These are phyloP conservation scores for Cystobasidium onofrii DNA, from an alignment of 768 basidiomycete genomes.

Conservation along the genomic window DNA sequence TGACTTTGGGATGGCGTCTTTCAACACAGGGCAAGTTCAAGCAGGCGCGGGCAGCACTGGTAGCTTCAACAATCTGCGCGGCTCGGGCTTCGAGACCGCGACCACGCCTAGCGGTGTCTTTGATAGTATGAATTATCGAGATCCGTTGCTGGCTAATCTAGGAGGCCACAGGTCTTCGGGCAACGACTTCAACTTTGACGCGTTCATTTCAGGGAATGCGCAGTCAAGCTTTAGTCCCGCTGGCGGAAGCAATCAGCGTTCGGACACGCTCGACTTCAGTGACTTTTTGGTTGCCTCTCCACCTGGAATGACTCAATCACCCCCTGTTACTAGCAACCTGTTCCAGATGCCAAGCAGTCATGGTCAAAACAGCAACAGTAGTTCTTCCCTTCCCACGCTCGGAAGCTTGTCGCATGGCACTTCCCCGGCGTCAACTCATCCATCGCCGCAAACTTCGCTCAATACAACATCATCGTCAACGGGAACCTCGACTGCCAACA, in stretches of 20 bases:
- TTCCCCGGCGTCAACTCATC: background rate
- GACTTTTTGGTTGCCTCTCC: slow-evolving; percentile 24
- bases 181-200: background rate
- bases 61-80: background rate
- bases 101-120: slow-evolving; percentile 25
- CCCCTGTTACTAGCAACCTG: background rate
- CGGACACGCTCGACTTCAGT: slow-evolving; percentile 12
- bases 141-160: slow-evolving; percentile 2
- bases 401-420: background rate
- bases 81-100: background rate
- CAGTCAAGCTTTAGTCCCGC: background rate
- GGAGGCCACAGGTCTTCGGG: background rate
- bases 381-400: background rate
- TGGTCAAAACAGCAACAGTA: slow-evolving; percentile 5
- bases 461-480: background rate
- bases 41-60: background rate
- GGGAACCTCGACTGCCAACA: background rate
- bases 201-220: background rate
- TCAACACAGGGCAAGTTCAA: background rate
- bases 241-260: background rate
- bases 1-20: background rate
- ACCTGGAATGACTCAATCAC: background rate
- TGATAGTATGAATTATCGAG: slow-evolving; percentile 28
- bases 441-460: background rate
- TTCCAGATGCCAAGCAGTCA: background rate